phyloP scores from a whole-genome alignment of 2,329 filamentous ascomycete genomes.

The Thielaviopsis populi region DNA sequence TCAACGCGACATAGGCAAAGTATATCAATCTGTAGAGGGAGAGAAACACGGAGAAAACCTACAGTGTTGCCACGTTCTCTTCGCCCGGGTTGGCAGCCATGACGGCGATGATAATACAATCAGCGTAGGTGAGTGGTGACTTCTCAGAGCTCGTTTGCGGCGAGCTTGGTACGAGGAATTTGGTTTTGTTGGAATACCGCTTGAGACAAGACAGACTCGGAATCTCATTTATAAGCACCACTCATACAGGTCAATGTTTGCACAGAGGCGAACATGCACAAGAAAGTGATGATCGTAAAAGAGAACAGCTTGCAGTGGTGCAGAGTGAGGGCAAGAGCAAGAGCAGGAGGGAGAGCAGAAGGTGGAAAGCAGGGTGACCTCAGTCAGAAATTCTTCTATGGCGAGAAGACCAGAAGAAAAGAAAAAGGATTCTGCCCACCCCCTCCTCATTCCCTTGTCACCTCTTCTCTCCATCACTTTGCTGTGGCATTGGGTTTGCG shows the following conservation, averaged over 20 bases:
- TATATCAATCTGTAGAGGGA: background rate
- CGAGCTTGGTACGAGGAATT: background rate
- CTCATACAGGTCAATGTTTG: background rate
- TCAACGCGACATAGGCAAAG: background rate
- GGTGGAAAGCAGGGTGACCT: background rate
- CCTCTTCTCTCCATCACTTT: background rate
- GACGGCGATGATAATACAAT: slow-evolving; percentile 17
- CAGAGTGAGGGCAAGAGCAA: background rate
- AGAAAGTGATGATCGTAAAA: background rate
- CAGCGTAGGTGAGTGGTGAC: background rate
- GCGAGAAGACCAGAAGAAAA: background rate
- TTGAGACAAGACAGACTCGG: background rate
- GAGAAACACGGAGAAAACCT: slow-evolving; percentile 20
- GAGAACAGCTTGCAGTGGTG: background rate
- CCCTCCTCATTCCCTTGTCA: background rate
- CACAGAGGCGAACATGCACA: background rate
- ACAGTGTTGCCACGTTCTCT: slow-evolving; percentile 38
- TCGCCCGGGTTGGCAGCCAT: slow-evolving; percentile 36
- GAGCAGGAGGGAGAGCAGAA: background rate
- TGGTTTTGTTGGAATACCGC: background rate
- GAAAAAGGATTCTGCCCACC: slow-evolving; percentile 7
- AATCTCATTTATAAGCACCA: background rate
- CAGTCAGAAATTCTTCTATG: background rate
- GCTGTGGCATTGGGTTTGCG: slow-evolving; percentile 1
- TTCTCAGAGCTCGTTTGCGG: background rate